Evolutionary conservation across 1,139 yeast species (phyloP).

Genomic region (Meyerozyma carpophila): DNA sequence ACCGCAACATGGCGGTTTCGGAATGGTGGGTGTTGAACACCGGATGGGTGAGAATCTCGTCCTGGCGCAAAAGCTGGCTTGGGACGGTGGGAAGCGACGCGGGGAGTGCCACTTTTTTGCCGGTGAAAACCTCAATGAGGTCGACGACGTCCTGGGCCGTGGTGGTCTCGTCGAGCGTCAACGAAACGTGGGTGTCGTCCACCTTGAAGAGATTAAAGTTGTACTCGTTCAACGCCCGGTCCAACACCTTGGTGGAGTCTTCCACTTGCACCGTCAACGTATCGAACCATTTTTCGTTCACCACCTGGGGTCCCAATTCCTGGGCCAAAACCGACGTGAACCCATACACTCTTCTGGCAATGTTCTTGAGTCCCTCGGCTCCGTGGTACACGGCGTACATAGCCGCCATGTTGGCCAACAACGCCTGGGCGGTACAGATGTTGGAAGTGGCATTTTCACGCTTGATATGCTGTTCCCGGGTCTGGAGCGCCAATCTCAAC

Average conservation of each 20-base stretch:
- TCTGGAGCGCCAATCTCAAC: constrained; percentile 86
- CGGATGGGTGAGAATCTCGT: constrained; percentile 59
- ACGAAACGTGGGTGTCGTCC: constrained; percentile 54
- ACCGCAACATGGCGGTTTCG: constrained; percentile 91
- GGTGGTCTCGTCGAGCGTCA: constrained; percentile 86
- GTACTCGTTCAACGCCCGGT: constrained; percentile 52
- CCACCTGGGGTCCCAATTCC: constrained; percentile 41
- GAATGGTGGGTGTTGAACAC: constrained; percentile 88
- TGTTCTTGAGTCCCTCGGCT: constrained; percentile 77
- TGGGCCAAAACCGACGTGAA: constrained; percentile 68
- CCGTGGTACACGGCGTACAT: constrained; percentile 97
- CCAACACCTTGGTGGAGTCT: constrained; percentile 52
- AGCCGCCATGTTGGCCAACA: constrained; percentile 91
- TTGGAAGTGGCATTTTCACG: constrained; percentile 97
- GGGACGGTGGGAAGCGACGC: constrained; percentile 50
- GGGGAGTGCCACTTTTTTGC: constrained; percentile 15
- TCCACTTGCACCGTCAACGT: constrained; percentile 67
- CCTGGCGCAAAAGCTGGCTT: constrained; percentile 51
- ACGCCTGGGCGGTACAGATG: constrained; percentile 96
- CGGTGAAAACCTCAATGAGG: constrained; percentile 56
- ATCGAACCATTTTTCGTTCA: constrained; percentile 74
- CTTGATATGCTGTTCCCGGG: constrained; percentile 96
- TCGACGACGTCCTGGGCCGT: constrained; percentile 54
- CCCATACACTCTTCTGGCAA: constrained; percentile 75
- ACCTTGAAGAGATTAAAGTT: constrained; percentile 76